Percentiles rank a stretch among this genome's conserved stretches.
These are phyloP conservation scores for Arthrinium puccinioides DNA, from an alignment of 2,329 filamentous ascomycete genomes.

Conservation along the genomic window DNA sequence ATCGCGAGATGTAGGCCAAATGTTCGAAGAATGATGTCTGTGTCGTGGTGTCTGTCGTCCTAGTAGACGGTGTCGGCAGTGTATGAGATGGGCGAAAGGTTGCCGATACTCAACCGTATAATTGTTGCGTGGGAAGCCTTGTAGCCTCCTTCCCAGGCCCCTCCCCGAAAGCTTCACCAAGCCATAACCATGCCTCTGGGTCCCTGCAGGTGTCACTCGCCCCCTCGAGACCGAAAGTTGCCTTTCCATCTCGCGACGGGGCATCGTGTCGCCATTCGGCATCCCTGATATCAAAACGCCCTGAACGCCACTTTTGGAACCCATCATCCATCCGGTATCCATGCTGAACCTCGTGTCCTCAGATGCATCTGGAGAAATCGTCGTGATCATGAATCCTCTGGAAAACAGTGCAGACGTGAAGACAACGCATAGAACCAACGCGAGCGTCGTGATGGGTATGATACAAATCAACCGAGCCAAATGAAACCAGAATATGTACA, in stretches of 20 bases:
- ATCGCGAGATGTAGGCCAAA: not conserved
- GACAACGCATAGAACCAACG: constrained; percentile 17
- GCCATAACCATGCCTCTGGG: not conserved
- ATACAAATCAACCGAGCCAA: constrained; percentile 22
- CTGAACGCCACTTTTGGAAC: constrained; percentile 6
- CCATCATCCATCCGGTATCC: constrained; percentile 3
- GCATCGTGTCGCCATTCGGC: not conserved
- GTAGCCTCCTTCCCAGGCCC: not conserved
- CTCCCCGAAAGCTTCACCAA: not conserved
- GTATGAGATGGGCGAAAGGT: too few species aligned
- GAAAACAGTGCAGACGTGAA: constrained; percentile 9
- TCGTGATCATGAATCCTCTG: constrained; percentile 13
- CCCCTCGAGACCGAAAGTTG: not conserved
- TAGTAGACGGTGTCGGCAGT: too few species aligned
- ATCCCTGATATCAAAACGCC: constrained; percentile 2
- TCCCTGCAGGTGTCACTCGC: not conserved
- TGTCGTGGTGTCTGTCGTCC: too few species aligned
- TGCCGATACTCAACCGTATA: too few species aligned
- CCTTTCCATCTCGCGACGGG: not conserved
- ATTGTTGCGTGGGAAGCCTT: too few species aligned
- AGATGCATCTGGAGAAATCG: constrained; percentile 17
- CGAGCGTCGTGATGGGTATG: constrained; percentile 24
- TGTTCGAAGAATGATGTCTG: not conserved
- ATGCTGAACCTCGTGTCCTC: constrained; percentile 16
- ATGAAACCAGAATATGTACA: constrained; percentile 25